Base-by-base conservation (phyloP, 345 rosid genomes). In the Aethionema arabicum region DNA sequence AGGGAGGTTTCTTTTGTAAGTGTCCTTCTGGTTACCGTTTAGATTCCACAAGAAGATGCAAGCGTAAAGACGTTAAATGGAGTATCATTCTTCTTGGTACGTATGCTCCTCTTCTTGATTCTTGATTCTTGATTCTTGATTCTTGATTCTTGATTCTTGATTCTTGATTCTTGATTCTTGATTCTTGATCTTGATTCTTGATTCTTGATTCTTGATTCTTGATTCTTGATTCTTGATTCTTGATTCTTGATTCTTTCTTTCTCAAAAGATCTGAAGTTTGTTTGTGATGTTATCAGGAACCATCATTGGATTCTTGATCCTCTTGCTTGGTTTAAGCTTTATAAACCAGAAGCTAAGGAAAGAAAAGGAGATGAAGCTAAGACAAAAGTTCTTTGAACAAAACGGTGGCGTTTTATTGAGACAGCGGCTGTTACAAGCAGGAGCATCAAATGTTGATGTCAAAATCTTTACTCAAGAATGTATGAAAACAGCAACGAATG, bases 401-500 rank as follows among this genome's bases (percentile, higher is more conserved):
- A 73, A 73, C 6, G 55, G 63, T 0, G 40, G 49, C 0, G 46
- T 41, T 11, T 6, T 11, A 48, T 30, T 65, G 47, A 58, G 27
- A 32, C 69, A 68, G 0, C 0, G 11, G 27, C 73, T 71, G 47
- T 32, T 52, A 37, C 54, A 62, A 27, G 49, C 57, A 50, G 59
- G 67, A 12, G 3, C 59, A 11, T 52, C 67, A 12, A 58, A 65
- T 6, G 36, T 43, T 8, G 71, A 67, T 33, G 54, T 52, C 38
- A 54, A 60, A 32, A 64, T 70, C 5, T 77, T 73, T 61, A 54
- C 63, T 7, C 70, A 56, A 1, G 60, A 52, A 37, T 52, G 70
- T 4, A 75, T 76, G 54, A 63, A 68, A 11, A 13, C 15, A 49
- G 73, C 73, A 29, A 71, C 76, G 1, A 67, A 57, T 12, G 60